Conservation (phyloP, 1,284 basidiomycete species). For the Abortiporus biennis region DNA sequence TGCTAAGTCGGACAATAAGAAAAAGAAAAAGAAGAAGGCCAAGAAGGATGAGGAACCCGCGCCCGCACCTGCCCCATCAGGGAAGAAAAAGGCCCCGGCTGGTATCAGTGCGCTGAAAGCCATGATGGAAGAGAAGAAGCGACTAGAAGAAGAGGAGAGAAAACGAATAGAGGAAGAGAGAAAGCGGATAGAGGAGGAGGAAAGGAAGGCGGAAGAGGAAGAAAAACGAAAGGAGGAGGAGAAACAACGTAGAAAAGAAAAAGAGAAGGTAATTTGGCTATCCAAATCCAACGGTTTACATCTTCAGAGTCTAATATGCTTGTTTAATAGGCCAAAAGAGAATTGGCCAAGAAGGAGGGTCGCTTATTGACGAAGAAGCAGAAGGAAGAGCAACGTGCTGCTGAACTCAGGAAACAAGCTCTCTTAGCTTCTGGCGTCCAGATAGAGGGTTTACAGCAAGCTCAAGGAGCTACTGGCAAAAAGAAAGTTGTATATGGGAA, state of each 20-base stretch:
- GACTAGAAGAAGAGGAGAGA: constrained; percentile 76
- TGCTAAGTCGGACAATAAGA: constrained; percentile 61
- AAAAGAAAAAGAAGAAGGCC: constrained; percentile 86
- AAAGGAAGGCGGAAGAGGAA: constrained; percentile 73
- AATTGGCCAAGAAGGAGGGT: constrained; percentile 86
- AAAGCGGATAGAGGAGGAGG: constrained; percentile 80
- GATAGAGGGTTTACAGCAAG: constrained; percentile 80
- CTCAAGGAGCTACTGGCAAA: constrained; percentile 39
- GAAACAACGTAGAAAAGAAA: constrained; percentile 81
- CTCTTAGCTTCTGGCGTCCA: constrained; percentile 86
- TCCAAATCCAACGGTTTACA: too few species aligned
- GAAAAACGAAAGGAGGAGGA: constrained; percentile 74
- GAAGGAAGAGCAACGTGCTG: constrained; percentile 89
- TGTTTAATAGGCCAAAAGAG: constrained; percentile 64
- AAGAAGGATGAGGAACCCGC: constrained; percentile 68
- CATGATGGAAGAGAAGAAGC: constrained; percentile 86
- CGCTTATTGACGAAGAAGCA: constrained; percentile 92
- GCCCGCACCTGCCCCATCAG: constrained; percentile 39
- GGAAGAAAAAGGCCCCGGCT: constrained; percentile 65
- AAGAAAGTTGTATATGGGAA: constrained; percentile 84
- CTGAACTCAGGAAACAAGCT: constrained; percentile 89
- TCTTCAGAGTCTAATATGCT: too few species aligned
- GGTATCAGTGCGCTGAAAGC: constrained; percentile 73
- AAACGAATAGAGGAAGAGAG: constrained; percentile 69
- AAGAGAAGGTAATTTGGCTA: constrained; percentile 70